Base-by-base conservation (phyloP, 1,284 basidiomycete genomes). In the Ustilago trichophora region DNA sequence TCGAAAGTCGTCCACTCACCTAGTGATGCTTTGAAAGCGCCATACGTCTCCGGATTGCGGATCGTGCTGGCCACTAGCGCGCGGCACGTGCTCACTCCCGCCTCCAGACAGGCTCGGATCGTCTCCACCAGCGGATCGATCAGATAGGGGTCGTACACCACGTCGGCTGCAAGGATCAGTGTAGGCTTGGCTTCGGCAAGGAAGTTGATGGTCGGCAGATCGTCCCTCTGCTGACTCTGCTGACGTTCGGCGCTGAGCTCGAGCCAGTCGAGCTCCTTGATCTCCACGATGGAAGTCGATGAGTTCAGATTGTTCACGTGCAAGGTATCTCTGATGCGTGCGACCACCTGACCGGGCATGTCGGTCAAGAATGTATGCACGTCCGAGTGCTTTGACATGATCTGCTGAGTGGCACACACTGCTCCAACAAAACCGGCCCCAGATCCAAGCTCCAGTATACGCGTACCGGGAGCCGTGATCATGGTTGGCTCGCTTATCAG, bases 141-240 rank as follows among this genome's bases (percentile, higher is more conserved):
- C 25, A 72, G 60, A 47, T 54, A 53, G 26, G 70, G 70, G 31
- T 72, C 70, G 35, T 68, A 72, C 31, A 68, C 70, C 1, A 72
- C 70, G 43, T 72, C 70, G 38, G 70, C 65, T 9, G 70, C 70
- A 4, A 72, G 60, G 34, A 68, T 42, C 32, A 68, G 53, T 13
- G 52, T 68, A 10, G 70, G 70, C 29, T 32, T 51, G 24, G 51
- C 49, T n/a, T 53, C 38, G 18, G 46, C 40, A 16, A 70, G 53
- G n/a, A 70, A 65, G 25, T 40, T 41, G 52, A 64, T 18, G 13
- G 53, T 57, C 10, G 57, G 65, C 27, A 62, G 50, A 41, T 68
- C 65, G 47, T 62, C 58, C 21, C 57, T 45, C 35, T 62, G 65
- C 38, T 47, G 41, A 40, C 50, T 68, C 42, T 68, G 65, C 44